Evolutionary conservation across 805 yeast species (phyloP), one percentile per base, ranked within the genome.

Genomic region (Hanseniaspora mollemarum): DNA sequence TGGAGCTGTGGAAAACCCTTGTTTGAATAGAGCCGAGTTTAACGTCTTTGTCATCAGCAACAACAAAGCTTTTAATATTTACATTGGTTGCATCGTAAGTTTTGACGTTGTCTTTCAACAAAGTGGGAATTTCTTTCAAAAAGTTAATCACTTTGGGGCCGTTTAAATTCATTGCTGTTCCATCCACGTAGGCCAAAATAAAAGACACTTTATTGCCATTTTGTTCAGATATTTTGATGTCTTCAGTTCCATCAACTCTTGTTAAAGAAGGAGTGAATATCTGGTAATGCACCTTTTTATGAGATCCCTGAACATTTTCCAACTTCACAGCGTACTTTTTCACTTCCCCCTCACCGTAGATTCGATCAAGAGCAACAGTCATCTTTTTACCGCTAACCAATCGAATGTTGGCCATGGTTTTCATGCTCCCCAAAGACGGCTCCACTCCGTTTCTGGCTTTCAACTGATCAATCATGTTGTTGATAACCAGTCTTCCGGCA

Each of bases 11-110:
- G 12, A 24, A 12, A n/a, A 8, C 35, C 25, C 41, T 48, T 15
- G 40, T 25, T 40, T 40, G 43, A 3, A 21, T 15, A 19, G 28
- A 7, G 10, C 45, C 44, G 9, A 48, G 21, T 9, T 18, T 15
- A 18, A 43, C 37, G 2, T 39, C 51, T 21, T 24, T 22, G 33
- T 48, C 51, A 40, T 48, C 51, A 10, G 44, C 45, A 13, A 40
- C n/a, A 28, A 48, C n/a, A 26, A 32, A 48, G 24, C 39, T 46
- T 35, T 16, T 35, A 7, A 35, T 4, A 8, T 10, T 37, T 37
- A 12, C 15, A 21, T 19, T 13, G 9, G 28, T 22, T 12, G 4
- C 15, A 22, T 22, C n/a, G 10, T 4, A 5, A n/a, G 21, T 8
- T 3, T 21, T 4, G 4, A 22, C 16, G 15, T 37, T 37, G 8